These are phyloP conservation scores for Penicillium brevicompactum DNA, from an alignment of 2,329 filamentous ascomycete species.

Conservation along the genomic window DNA sequence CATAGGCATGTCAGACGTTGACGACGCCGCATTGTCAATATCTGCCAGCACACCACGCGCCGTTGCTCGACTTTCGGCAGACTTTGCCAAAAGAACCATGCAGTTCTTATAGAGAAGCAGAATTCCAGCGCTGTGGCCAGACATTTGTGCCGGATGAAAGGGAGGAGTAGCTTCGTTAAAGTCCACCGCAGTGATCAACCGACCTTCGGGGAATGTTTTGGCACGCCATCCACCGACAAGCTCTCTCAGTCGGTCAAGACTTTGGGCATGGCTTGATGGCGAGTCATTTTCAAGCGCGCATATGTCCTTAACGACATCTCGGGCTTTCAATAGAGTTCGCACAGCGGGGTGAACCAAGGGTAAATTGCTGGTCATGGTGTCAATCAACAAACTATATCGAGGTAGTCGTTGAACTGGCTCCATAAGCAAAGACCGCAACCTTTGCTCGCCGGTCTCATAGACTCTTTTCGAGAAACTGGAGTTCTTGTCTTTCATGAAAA, in stretches of 20 bases:
- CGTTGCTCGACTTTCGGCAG: slow-evolving; percentile 62
- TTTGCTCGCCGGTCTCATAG: slow-evolving; percentile 83
- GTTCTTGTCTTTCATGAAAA: slow-evolving; percentile 72
- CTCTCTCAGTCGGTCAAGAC: slow-evolving; percentile 72
- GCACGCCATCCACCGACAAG: slow-evolving; percentile 77
- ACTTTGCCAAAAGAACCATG: slow-evolving; percentile 74
- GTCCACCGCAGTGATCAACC: slow-evolving; percentile 79
- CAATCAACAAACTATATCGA: slow-evolving; percentile 92
- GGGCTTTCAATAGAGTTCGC: slow-evolving; percentile 78
- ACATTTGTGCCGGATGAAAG: slow-evolving; percentile 55
- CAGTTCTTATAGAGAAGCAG: slow-evolving; percentile 84
- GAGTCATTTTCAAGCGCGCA: slow-evolving; percentile 82
- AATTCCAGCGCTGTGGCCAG: slow-evolving; percentile 62
- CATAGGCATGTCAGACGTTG: slow-evolving; percentile 35
- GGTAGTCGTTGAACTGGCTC: slow-evolving; percentile 94
- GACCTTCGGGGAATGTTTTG: slow-evolving; percentile 71
- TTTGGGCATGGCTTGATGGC: slow-evolving; percentile 68
- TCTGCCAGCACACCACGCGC: slow-evolving; percentile 81
- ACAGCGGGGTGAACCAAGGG: slow-evolving; percentile 85
- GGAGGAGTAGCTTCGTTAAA: slow-evolving; percentile 76
- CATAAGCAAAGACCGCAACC: slow-evolving; percentile 86
- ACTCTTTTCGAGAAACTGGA: slow-evolving; percentile 82
- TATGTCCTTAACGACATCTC: slow-evolving; percentile 93
- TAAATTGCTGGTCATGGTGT: slow-evolving; percentile 86
- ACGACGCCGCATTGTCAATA: slow-evolving; percentile 75